Conservation (phyloP, 2,329 filamentous ascomycete genomes). For the Aureobasidium sp. region DNA sequence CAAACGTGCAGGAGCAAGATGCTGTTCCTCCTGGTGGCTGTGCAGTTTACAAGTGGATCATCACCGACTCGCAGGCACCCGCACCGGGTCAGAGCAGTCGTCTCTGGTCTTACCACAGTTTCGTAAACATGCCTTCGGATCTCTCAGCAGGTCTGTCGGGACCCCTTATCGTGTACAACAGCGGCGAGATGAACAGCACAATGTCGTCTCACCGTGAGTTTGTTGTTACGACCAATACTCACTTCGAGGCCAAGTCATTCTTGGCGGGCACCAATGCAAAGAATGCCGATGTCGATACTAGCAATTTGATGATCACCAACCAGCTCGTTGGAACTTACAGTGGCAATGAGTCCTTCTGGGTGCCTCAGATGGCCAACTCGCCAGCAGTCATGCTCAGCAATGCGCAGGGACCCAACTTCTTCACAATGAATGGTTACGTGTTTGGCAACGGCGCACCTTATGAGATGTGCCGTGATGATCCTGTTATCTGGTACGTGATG, state of each 20-base stretch:
- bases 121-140: conserved; percentile 21
- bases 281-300: neutral
- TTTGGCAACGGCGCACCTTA: conserved; percentile 23
- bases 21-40: conserved; percentile 21
- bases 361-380: conserved; percentile 18
- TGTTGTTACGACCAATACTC: conserved; percentile 19
- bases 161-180: conserved; percentile 20
- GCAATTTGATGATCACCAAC: neutral
- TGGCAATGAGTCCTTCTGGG: conserved; percentile 18
- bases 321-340: conserved; percentile 9
- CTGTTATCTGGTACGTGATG: conserved; percentile 25
- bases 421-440: conserved; percentile 23
- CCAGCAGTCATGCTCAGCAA: conserved; percentile 11
- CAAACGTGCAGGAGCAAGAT: conserved; percentile 13
- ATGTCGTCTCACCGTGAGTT: conserved; percentile 23
- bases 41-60: conserved; percentile 23
- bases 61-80: conserved; percentile 13
- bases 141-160: conserved; percentile 21
- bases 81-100: neutral
- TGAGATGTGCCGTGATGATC: conserved; percentile 23
- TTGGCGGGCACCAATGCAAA: conserved; percentile 18
- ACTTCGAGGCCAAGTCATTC: conserved; percentile 21
- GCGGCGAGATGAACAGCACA: conserved; percentile 20
- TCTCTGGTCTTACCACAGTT: conserved; percentile 20
- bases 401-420: conserved; percentile 17